Percentiles rank a stretch among this genome's conserved stretches.
Evolutionary conservation across 768 basidiomycete species (phyloP).

Genomic region (Auricularia sp.): DNA sequence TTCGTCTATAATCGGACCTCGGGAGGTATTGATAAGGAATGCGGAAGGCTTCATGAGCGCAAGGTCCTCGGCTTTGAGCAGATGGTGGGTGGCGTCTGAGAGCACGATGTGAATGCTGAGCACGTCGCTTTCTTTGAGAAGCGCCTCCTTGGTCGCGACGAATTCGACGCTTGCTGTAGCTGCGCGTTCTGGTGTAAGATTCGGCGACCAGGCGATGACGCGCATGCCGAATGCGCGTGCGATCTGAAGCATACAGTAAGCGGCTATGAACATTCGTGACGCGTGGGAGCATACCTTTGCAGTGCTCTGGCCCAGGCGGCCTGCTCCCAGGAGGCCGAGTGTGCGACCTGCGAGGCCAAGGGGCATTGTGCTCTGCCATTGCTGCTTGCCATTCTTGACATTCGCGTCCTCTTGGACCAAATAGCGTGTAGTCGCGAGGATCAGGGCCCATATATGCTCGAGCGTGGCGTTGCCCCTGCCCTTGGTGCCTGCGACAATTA

Average conservation of each 20-base stretch:
- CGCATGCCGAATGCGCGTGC: conserved; percentile 50
- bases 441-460: conserved; percentile 57
- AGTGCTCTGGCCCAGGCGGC: conserved; percentile 42
- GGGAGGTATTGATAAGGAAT: conserved; percentile 55
- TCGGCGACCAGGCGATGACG: conserved; percentile 54
- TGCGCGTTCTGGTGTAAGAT: conserved; percentile 50
- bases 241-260: conserved; percentile 25
- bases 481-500: conserved; percentile 43
- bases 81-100: conserved; percentile 38
- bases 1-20: conserved; percentile 59
- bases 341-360: conserved; percentile 43
- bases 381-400: conserved; percentile 33
- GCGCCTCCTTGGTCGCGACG: conserved; percentile 38
- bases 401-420: conserved; percentile 40
- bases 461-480: conserved; percentile 37
- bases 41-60: conserved; percentile 44
- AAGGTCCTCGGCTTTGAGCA: conserved; percentile 40
- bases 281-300: conserved; percentile 30
- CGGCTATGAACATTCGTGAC: neutral
- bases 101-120: conserved; percentile 54
- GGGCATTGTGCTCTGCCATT: conserved; percentile 47
- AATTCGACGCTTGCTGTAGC: conserved; percentile 40
- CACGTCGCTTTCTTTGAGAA: conserved; percentile 45
- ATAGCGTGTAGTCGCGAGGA: conserved; percentile 42
- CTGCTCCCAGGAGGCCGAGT: conserved; percentile 52